These are phyloP conservation scores for Suhomyces guaymorum DNA, from an alignment of 1,139 yeast genomes.

Conservation along the genomic window DNA sequence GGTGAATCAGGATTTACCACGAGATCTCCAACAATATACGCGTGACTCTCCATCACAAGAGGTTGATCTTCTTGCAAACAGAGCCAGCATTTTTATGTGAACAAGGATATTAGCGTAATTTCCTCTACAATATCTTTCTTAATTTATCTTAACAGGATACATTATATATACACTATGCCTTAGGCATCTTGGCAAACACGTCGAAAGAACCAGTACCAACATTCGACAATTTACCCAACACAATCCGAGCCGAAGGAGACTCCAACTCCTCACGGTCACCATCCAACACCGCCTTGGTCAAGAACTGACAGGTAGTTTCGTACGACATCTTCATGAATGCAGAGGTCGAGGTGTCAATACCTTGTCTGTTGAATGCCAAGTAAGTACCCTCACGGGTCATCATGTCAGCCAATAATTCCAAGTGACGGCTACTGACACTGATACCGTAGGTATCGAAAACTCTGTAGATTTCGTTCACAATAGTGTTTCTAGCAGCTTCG, in stretches of 20 bases:
- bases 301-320: slow-evolving; percentile 96
- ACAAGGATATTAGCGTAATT: too few species aligned
- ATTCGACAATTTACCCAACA: slow-evolving; percentile 84
- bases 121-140: too few species aligned
- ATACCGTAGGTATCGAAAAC: slow-evolving; percentile 98
- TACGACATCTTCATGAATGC: slow-evolving; percentile 99
- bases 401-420: slow-evolving; percentile 96
- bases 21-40: background rate
- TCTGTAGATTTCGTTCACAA: slow-evolving; percentile 92
- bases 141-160: slow-evolving; percentile 3
- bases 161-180: slow-evolving; percentile 12
- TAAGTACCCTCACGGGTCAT: slow-evolving; percentile 99
- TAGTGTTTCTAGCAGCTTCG: slow-evolving; percentile 97
- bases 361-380: slow-evolving; percentile 96
- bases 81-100: too few species aligned
- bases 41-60: too few species aligned
- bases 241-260: slow-evolving; percentile 94
- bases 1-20: background rate
- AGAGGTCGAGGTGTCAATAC: slow-evolving; percentile 93
- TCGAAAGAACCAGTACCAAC: slow-evolving; percentile 98
- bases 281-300: slow-evolving; percentile 93
- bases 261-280: slow-evolving; percentile 87
- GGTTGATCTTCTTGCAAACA: too few species aligned
- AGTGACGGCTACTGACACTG: slow-evolving; percentile 87
- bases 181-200: slow-evolving; percentile 67